These are phyloP conservation scores for Penicillium sp. DNA, from an alignment of 2,329 filamentous ascomycete genomes.

Conservation along the genomic window DNA sequence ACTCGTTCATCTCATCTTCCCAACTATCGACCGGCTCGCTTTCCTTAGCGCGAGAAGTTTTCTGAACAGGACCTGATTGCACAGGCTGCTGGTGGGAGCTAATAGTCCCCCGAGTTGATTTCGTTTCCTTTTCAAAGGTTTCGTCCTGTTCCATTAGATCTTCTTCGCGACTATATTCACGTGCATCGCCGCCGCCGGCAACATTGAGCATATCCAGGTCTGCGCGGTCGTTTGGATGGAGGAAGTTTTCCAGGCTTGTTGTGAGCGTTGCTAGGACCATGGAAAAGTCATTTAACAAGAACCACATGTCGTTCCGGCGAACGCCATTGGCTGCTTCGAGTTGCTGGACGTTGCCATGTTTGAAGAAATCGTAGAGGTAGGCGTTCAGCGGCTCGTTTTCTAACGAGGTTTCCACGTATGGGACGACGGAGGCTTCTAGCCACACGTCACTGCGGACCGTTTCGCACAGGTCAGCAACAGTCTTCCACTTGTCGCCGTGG, in stretches of 20 bases:
- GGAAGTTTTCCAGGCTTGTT: conserved; percentile 29
- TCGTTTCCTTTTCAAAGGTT: no score
- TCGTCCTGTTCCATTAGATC: conserved; percentile 8
- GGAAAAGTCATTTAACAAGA: conserved; percentile 61
- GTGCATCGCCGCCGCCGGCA: conserved; percentile 26
- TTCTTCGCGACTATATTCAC: conserved; percentile 27
- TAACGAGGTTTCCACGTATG: conserved; percentile 58
- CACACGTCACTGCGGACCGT: conserved; percentile 64
- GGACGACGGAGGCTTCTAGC: conserved; percentile 67
- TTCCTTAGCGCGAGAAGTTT: no score
- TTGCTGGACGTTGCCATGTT: conserved; percentile 59
- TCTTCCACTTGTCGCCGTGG: conserved; percentile 56
- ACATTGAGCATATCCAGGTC: conserved; percentile 22
- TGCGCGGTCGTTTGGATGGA: conserved; percentile 18
- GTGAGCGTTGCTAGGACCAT: conserved; percentile 41
- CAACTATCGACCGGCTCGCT: no score
- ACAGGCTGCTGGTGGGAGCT: not conserved
- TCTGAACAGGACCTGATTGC: no score
- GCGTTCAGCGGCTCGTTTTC: conserved; percentile 46
- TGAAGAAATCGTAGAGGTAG: conserved; percentile 66
- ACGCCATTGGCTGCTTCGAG: conserved; percentile 62
- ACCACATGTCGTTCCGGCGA: conserved; percentile 64
- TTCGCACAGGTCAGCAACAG: conserved; percentile 61
- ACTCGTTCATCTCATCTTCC: no score
- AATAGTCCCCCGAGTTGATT: not conserved